Percentiles rank a stretch among this genome's conserved stretches.
phyloP scores from a whole-genome alignment of 75 land plant species.

The Chamaecyparis obtusa region DNA sequence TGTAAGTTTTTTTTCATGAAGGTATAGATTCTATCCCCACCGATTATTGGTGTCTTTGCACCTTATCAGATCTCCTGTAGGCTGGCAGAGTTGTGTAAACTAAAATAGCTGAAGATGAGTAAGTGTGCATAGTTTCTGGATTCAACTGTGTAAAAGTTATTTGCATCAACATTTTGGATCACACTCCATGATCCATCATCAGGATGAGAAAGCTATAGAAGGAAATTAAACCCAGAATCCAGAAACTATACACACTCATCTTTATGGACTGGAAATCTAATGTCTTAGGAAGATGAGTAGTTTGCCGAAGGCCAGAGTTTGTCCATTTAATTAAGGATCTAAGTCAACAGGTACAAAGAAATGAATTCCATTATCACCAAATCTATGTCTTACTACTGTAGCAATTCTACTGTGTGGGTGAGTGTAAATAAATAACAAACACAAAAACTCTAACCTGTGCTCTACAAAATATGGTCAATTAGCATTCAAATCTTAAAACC shows the following conservation, averaged over 20 bases:
- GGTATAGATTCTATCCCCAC: neutral
- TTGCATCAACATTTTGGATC: no score
- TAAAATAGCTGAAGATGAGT: neutral
- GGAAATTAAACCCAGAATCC: no score
- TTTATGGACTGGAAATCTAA: no score
- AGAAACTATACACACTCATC: no score
- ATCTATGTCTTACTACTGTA: neutral
- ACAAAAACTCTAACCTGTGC: neutral
- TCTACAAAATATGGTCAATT: neutral
- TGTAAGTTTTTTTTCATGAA: neutral
- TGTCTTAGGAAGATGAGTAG: no score
- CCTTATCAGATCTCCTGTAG: no score
- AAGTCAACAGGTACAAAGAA: neutral
- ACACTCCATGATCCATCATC: no score
- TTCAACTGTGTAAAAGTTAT: no score
- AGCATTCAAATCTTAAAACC: no score
- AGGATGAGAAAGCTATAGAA: no score
- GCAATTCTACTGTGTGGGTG: neutral
- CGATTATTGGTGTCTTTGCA: neutral
- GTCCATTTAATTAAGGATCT: neutral
- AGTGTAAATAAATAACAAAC: neutral
- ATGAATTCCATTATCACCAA: neutral
- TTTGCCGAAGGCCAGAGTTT: neutral
- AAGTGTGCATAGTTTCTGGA: no score
- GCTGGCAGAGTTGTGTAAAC: neutral